phyloP scores from a whole-genome alignment of 257 asterid genomes.

The Solanum virginianum region DNA sequence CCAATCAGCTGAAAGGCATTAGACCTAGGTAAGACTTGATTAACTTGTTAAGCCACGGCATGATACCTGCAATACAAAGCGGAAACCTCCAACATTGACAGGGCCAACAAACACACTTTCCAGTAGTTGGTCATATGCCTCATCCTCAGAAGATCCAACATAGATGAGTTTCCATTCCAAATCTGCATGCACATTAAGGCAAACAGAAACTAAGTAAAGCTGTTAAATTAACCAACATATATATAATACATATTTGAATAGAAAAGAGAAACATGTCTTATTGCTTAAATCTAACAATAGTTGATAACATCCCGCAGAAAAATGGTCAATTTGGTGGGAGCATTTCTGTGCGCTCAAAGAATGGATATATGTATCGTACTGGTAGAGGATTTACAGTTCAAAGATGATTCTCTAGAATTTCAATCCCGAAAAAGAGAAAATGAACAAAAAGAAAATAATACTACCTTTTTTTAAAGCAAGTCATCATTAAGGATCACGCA shows the following conservation, averaged over 20 bases:
- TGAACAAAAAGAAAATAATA: not conserved
- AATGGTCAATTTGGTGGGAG: not conserved
- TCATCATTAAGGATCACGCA: not conserved
- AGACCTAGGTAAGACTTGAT: not conserved
- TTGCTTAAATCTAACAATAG: not conserved
- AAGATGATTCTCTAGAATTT: not conserved
- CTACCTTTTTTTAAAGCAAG: not conserved
- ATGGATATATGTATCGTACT: not conserved
- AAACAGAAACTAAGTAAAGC: not conserved
- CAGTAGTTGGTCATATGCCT: conserved; percentile 75
- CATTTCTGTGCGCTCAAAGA: not conserved
- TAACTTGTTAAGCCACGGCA: not conserved
- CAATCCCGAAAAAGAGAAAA: not conserved
- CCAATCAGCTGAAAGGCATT: not conserved
- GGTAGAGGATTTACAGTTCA: not conserved
- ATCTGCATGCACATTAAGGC: conserved; percentile 33
- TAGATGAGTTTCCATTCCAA: conserved; percentile 96
- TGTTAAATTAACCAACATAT: not conserved
- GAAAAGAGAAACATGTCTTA: not conserved
- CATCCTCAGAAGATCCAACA: conserved; percentile 99
- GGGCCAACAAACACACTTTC: conserved; percentile 99
- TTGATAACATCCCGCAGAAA: not conserved
- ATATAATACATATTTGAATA: not conserved
- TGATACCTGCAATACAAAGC: conserved; percentile 77
- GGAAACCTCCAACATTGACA: conserved; percentile 82